Evolutionary conservation across 257 asterid species (phyloP).

Genomic region (Orobanche coerulescens): DNA sequence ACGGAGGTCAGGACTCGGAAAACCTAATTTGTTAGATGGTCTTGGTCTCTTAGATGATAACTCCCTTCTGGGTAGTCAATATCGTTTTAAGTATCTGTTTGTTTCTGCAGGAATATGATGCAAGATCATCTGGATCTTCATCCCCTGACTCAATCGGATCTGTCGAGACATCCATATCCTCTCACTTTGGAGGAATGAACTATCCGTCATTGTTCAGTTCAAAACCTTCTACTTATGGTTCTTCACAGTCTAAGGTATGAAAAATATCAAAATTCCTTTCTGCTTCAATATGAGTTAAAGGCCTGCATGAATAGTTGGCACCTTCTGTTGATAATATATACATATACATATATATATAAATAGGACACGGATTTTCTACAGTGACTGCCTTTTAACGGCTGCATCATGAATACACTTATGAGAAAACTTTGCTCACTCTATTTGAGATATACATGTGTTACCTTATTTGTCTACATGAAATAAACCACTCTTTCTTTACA

Average conservation of each 20-base stretch:
- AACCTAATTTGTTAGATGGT: constrained; percentile 17
- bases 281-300: neutral
- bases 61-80: constrained; percentile 8
- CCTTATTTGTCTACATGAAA: neutral
- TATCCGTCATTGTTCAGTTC: constrained; percentile 97
- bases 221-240: constrained; percentile 60
- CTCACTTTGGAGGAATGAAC: constrained; percentile 96
- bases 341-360: no score
- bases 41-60: constrained; percentile 14
- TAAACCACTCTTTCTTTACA: neutral
- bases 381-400: neutral
- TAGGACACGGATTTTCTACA: neutral
- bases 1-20: constrained; percentile 68
- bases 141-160: constrained; percentile 96
- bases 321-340: no score
- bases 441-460: neutral
- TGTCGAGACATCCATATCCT: constrained; percentile 93
- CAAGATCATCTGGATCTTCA: constrained; percentile 90
- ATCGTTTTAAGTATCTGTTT: constrained; percentile 1
- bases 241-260: constrained; percentile 65
- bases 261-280: neutral
- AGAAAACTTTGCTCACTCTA: neutral
- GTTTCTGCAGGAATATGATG: constrained; percentile 73
- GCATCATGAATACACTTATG: neutral
- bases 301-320: neutral